Conservation (phyloP, 352 stramenopile species). For the Globisporangium radiosum region DNA sequence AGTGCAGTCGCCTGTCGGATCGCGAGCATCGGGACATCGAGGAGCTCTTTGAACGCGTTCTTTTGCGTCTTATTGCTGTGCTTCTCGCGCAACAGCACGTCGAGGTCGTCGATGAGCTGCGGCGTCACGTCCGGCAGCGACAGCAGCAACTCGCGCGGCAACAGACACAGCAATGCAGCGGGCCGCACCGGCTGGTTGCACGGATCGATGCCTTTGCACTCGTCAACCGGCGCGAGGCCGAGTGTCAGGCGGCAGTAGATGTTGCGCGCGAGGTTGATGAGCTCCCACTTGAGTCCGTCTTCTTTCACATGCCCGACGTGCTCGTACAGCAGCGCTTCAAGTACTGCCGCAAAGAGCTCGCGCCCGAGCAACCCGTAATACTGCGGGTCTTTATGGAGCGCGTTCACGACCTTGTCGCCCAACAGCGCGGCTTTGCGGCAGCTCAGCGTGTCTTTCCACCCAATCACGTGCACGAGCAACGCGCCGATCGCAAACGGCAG, state of each 20-base stretch:
- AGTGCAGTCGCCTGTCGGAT: constrained; percentile 34
- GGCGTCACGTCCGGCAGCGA: constrained; percentile 45
- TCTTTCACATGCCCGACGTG: constrained; percentile 65
- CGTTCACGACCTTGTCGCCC: constrained; percentile 60
- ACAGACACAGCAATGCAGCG: constrained; percentile 28
- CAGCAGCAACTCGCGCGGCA: constrained; percentile 50
- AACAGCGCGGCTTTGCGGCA: constrained; percentile 54
- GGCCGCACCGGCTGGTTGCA: constrained; percentile 60
- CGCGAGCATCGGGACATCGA: constrained; percentile 60
- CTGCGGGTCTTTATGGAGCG: constrained; percentile 28
- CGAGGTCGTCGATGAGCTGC: constrained; percentile 35
- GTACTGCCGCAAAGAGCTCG: constrained; percentile 53
- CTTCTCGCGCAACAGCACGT: constrained; percentile 54
- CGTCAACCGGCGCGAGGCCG: constrained; percentile 57
- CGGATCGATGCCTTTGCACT: constrained; percentile 80
- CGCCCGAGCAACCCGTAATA: constrained; percentile 43
- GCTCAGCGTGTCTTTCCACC: constrained; percentile 70
- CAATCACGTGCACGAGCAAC: constrained; percentile 52
- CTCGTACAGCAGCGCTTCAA: constrained; percentile 52
- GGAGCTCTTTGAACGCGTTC: constrained; percentile 74
- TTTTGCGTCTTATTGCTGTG: constrained; percentile 81
- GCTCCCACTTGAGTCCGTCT: constrained; percentile 76
- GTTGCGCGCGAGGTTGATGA: constrained; percentile 80
- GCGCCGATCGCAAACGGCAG: constrained; percentile 44
- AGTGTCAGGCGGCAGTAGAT: constrained; percentile 71